Conservation (phyloP, 2,329 filamentous ascomycete genomes). For the Trichoderma oligosporum region DNA sequence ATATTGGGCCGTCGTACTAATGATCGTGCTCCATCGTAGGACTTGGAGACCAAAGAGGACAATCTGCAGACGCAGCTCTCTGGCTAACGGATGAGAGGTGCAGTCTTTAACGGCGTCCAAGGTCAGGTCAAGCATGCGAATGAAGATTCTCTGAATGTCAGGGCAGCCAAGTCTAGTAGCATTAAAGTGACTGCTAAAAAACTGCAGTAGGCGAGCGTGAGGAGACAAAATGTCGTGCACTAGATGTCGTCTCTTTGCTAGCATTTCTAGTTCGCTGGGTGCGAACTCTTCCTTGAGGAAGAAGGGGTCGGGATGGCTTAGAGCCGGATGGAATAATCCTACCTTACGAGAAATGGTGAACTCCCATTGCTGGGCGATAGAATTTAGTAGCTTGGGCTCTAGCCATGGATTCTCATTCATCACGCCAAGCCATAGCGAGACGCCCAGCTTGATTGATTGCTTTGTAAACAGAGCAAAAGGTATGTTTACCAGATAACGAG, state of each 20-base stretch:
- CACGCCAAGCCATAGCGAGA: conserved; percentile 93
- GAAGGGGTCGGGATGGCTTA: conserved; percentile 81
- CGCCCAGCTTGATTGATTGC: conserved; percentile 89
- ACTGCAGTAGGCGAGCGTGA: conserved; percentile 80
- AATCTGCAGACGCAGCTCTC: conserved; percentile 89
- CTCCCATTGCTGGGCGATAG: conserved; percentile 91
- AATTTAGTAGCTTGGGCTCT: conserved; percentile 78
- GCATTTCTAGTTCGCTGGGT: conserved; percentile 73
- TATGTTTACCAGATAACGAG: conserved; percentile 84
- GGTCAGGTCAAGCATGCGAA: conserved; percentile 75
- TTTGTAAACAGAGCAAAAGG: conserved; percentile 93
- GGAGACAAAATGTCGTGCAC: conserved; percentile 82
- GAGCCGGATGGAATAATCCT: conserved; percentile 73
- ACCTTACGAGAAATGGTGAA: conserved; percentile 69
- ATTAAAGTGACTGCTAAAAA: conserved; percentile 92
- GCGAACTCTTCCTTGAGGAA: conserved; percentile 89
- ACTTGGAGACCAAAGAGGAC: conserved; percentile 78
- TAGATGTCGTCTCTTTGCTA: conserved; percentile 71
- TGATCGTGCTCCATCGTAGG: conserved; percentile 66
- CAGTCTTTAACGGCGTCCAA: conserved; percentile 69
- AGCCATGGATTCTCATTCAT: conserved; percentile 93
- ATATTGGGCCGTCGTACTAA: conserved; percentile 64
- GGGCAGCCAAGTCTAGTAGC: conserved; percentile 81
- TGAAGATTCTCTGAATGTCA: conserved; percentile 77
- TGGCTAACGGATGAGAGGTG: conserved; percentile 75